Conservation (phyloP, 2,329 filamentous ascomycete species). For the Fusarium verticillioides region DNA sequence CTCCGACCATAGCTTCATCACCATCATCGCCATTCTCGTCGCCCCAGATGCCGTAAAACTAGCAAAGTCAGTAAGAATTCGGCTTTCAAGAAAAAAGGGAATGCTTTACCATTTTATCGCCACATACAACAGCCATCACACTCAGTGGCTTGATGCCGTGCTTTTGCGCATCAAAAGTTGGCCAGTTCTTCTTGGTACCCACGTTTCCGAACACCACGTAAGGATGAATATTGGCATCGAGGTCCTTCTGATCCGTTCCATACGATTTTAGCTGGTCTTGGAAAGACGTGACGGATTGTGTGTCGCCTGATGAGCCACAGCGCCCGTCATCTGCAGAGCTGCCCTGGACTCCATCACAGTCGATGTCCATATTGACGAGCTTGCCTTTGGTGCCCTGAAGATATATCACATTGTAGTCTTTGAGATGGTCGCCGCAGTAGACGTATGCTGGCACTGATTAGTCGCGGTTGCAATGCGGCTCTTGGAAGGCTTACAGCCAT, state of each 20-base stretch:
- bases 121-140: conserved; percentile 66
- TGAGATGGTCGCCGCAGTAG: conserved; percentile 61
- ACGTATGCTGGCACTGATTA: conserved; percentile 44
- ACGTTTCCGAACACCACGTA: conserved; percentile 66
- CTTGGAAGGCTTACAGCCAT: conserved; percentile 47
- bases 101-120: conserved; percentile 54
- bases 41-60: conserved; percentile 70
- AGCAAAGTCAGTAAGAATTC: background rate
- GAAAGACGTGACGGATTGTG: conserved; percentile 61
- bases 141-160: conserved; percentile 61
- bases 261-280: conserved; percentile 51
- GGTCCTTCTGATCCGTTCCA: conserved; percentile 52
- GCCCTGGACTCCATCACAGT: conserved; percentile 64
- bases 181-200: conserved; percentile 47
- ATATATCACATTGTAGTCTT: conserved; percentile 58
- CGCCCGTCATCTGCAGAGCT: conserved; percentile 55
- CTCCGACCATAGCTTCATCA: conserved; percentile 60
- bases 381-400: conserved; percentile 55
- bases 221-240: conserved; percentile 62
- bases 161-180: conserved; percentile 54
- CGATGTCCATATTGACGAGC: conserved; percentile 67
- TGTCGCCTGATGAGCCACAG: conserved; percentile 57
- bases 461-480: background rate
- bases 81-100: accelerated
- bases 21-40: conserved; percentile 68